Conservation (phyloP, 1,284 basidiomycete species). For the Rhodotorula sp. region DNA sequence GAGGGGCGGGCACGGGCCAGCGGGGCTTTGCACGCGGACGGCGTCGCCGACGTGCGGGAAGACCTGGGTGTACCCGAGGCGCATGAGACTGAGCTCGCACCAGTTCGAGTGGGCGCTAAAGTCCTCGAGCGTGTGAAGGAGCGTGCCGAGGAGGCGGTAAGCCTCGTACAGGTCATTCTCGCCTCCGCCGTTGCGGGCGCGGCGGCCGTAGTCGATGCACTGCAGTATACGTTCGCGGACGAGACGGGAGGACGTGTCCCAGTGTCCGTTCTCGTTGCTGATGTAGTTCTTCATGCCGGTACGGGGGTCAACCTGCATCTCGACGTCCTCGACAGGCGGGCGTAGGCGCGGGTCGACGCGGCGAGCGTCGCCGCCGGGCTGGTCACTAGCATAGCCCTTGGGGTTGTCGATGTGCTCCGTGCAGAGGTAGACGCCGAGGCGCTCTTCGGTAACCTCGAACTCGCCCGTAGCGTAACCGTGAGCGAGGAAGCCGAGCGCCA, state of each 20-base stretch:
- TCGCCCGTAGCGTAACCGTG: constrained; percentile 70
- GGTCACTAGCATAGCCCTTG: constrained; percentile 57
- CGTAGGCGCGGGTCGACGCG: constrained; percentile 74
- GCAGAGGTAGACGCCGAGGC: constrained; percentile 83
- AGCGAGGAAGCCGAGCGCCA: constrained; percentile 78
- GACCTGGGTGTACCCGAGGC: constrained; percentile 58
- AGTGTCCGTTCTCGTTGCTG: constrained; percentile 64
- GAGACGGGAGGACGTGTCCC: constrained; percentile 86
- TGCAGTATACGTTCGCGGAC: constrained; percentile 74
- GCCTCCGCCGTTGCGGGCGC: constrained; percentile 28
- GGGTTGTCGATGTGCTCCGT: constrained; percentile 72
- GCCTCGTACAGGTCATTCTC: constrained; percentile 74
- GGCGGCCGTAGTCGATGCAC: constrained; percentile 62
- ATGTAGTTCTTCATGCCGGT: constrained; percentile 98
- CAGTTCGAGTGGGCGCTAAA: constrained; percentile 76
- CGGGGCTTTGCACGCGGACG: constrained; percentile 72
- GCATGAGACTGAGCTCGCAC: constrained; percentile 50
- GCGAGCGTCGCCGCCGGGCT: constrained; percentile 80
- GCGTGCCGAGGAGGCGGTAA: constrained; percentile 63
- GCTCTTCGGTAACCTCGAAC: constrained; percentile 86
- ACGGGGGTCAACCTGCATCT: constrained; percentile 79
- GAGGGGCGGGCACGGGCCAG: constrained; percentile 77
- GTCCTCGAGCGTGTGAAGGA: constrained; percentile 66
- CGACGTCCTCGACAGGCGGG: constrained; percentile 72
- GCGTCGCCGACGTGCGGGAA: constrained; percentile 89